These are phyloP conservation scores for Centaurea solstitialis DNA, from an alignment of 129 eudicot species.

Conservation along the genomic window DNA sequence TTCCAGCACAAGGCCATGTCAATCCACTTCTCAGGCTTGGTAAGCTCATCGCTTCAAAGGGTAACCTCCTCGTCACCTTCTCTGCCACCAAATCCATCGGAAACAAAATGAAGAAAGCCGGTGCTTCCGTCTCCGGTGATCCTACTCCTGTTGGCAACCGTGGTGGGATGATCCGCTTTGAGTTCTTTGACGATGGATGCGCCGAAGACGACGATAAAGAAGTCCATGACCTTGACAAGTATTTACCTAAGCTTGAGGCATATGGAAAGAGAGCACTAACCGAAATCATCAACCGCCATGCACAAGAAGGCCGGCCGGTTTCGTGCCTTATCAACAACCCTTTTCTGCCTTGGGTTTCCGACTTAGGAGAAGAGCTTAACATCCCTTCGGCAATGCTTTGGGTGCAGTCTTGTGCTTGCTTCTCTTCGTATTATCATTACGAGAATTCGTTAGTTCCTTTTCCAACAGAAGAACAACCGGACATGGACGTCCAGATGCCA, in stretches of 20 bases:
- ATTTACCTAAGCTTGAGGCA: conserved; percentile 46
- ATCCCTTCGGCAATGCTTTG: conserved; percentile 77
- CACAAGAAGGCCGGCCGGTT: conserved; percentile 51
- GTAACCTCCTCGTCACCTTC: conserved; percentile 38
- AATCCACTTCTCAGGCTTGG: conserved; percentile 38
- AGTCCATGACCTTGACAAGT: conserved; percentile 24
- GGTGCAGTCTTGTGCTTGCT: conserved; percentile 77
- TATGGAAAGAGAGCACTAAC: conserved; percentile 43
- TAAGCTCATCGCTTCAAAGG: conserved; percentile 37
- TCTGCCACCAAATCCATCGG: conserved; percentile 29
- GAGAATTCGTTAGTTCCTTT: conserved; percentile 37
- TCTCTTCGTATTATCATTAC: conserved; percentile 65
- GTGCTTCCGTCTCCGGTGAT: conserved; percentile 19
- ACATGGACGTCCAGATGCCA: conserved; percentile 64
- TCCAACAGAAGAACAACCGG: conserved; percentile 50
- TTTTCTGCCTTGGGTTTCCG: conserved; percentile 75
- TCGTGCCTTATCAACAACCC: conserved; percentile 65
- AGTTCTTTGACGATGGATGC: conserved; percentile 70
- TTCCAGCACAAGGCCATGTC: conserved; percentile 40
- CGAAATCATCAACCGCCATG: conserved; percentile 30
- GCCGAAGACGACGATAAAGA: conserved; percentile 27
- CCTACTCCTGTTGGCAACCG: conserved; percentile 49
- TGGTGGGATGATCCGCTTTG: conserved; percentile 63
- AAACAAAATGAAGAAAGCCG: conserved; percentile 31
- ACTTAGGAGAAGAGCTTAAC: conserved; percentile 49